phyloP scores from a whole-genome alignment of 305 asterid genomes.

The Fraxinus paxiana region DNA sequence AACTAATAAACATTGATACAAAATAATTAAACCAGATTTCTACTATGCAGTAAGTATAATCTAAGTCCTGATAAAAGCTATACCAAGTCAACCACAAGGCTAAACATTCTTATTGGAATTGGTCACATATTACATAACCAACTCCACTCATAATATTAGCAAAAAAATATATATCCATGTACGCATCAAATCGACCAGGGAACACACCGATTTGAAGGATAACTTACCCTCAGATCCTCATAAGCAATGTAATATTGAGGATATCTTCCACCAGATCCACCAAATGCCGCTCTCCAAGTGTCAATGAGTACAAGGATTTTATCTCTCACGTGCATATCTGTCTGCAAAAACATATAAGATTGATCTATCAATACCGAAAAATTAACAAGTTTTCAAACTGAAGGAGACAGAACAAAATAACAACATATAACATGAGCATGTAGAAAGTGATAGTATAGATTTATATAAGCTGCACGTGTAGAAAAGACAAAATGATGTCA shows the following conservation, averaged over 20 bases:
- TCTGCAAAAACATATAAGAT: slow-evolving; percentile 42
- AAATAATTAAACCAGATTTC: neutral
- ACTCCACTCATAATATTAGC: neutral
- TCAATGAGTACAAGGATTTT: slow-evolving; percentile 64
- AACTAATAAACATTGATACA: neutral
- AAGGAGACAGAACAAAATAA: neutral
- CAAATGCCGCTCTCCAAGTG: slow-evolving; percentile 94
- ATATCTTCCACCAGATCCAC: slow-evolving; percentile 80
- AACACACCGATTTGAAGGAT: neutral
- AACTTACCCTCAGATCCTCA: slow-evolving; percentile 81
- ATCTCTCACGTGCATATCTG: slow-evolving; percentile 83
- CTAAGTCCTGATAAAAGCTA: neutral
- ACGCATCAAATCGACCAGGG: neutral
- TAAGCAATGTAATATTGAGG: slow-evolving; percentile 86
- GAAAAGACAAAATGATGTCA: neutral
- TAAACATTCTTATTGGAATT: neutral
- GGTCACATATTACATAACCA: neutral
- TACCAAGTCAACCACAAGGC: neutral
- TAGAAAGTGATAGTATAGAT: neutral
- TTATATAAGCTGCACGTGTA: neutral
- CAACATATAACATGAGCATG: neutral
- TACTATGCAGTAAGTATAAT: neutral
- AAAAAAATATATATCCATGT: neutral
- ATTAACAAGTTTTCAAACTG: neutral
- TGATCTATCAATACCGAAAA: neutral